phyloP scores from a whole-genome alignment of 805 yeast genomes.

The Saturnispora zaruensis region DNA sequence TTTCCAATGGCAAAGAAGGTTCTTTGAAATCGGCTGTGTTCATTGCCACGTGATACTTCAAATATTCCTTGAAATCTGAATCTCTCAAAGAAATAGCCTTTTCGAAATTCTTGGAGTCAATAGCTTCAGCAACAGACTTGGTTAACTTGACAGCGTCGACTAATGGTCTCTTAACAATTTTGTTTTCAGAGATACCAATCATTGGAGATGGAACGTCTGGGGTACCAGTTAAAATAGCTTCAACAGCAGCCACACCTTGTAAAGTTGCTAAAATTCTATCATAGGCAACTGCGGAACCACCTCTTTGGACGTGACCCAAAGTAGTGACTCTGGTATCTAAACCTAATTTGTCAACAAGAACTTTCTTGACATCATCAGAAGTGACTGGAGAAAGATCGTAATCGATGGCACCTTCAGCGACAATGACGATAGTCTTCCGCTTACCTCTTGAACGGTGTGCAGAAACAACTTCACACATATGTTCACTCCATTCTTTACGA shows the following conservation, averaged over 20 bases:
- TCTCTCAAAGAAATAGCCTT: constrained; percentile 67
- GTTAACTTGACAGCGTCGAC: constrained; percentile 69
- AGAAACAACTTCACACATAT: constrained; percentile 53
- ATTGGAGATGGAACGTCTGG: constrained; percentile 73
- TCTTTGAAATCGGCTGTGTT: constrained; percentile 60
- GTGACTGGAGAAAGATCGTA: constrained; percentile 60
- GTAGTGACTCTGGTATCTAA: constrained; percentile 73
- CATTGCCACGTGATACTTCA: constrained; percentile 53
- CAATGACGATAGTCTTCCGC: constrained; percentile 71
- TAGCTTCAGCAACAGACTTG: constrained; percentile 63
- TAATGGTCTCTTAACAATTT: constrained; percentile 57
- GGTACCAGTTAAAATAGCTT: constrained; percentile 58
- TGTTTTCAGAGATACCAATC: constrained; percentile 66
- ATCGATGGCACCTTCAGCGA: constrained; percentile 79
- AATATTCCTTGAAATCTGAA: constrained; percentile 58
- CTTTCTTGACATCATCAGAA: constrained; percentile 55
- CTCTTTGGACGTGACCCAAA: constrained; percentile 75
- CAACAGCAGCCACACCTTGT: constrained; percentile 78
- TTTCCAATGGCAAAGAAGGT: constrained; percentile 45
- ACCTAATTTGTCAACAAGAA: constrained; percentile 51
- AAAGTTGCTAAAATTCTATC: constrained; percentile 66
- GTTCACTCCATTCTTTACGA: constrained; percentile 54
- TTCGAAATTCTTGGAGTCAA: constrained; percentile 55
- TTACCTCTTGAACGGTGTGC: constrained; percentile 65
- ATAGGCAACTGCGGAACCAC: constrained; percentile 72